Conservation (phyloP, 345 rosid species). For the Salix arbutifolia region DNA sequence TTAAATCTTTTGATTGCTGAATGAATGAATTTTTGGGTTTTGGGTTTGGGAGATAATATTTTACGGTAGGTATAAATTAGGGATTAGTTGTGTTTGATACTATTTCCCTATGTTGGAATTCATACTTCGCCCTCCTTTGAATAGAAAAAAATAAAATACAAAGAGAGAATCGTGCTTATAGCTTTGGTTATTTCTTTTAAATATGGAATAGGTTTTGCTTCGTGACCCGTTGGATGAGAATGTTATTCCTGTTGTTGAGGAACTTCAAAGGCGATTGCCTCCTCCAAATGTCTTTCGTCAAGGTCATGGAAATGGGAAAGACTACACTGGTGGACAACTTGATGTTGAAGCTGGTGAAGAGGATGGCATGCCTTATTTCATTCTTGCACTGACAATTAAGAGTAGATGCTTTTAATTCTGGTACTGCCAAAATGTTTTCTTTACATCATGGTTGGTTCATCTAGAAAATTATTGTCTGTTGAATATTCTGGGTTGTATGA, state of each 20-base stretch:
- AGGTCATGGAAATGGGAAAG: conserved; percentile 51
- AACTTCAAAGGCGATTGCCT: conserved; percentile 79
- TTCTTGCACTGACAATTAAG: background rate
- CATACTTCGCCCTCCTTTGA: background rate
- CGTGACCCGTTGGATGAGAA: conserved; percentile 76
- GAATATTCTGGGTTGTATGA: conserved; percentile 20
- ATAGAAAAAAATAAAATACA: background rate
- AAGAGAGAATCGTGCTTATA: background rate
- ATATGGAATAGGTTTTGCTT: conserved; percentile 58
- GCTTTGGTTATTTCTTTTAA: background rate
- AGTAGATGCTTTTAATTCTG: background rate
- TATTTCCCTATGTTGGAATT: background rate
- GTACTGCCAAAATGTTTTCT: background rate
- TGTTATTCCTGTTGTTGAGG: conserved; percentile 84
- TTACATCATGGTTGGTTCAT: background rate
- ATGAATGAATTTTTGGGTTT: background rate
- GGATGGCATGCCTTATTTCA: conserved; percentile 56
- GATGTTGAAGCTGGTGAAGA: conserved; percentile 80
- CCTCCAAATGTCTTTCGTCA: conserved; percentile 26
- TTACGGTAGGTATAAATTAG: background rate
- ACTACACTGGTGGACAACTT: conserved; percentile 36
- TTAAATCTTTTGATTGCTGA: background rate
- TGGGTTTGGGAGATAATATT: background rate
- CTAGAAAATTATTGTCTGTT: background rate
- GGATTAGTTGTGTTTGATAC: background rate